A percentile compares a stretch with the other conserved stretches of the same genome.
Evolutionary conservation across 176 grass and related monocot genomes (phyloP).

Genomic region (Carex myosuroides): DNA sequence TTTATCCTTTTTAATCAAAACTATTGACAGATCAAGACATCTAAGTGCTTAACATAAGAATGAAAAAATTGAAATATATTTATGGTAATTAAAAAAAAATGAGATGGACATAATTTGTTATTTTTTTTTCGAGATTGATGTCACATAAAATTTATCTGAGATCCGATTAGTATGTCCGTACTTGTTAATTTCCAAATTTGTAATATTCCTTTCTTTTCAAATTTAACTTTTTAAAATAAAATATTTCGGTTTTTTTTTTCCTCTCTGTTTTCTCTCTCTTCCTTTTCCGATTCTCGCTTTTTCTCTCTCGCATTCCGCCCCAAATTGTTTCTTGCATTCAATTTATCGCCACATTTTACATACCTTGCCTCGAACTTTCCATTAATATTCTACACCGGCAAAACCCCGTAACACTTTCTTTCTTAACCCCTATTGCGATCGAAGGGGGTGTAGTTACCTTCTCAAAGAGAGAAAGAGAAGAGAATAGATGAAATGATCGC

Average conservation of each 20-base stretch:
- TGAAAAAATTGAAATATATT: too few species aligned
- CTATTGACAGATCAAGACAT: too few species aligned
- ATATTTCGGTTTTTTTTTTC: conserved; percentile 26
- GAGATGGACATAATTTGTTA: too few species aligned
- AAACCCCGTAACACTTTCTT: background rate
- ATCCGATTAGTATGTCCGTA: background rate
- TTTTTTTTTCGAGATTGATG: too few species aligned
- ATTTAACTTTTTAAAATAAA: conserved; percentile 6
- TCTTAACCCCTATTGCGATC: conserved; percentile 16
- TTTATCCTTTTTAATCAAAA: too few species aligned
- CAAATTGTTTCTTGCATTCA: conserved; percentile 14
- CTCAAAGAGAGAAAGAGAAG: background rate
- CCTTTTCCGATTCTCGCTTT: conserved; percentile 26
- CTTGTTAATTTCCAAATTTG: background rate
- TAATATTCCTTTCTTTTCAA: background rate
- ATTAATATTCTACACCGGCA: background rate
- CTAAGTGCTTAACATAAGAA: too few species aligned
- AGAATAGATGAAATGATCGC: background rate
- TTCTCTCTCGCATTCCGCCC: conserved; percentile 19
- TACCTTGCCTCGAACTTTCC: conserved; percentile 5
- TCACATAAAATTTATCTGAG: background rate
- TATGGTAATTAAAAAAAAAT: too few species aligned
- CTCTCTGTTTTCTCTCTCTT: conserved; percentile 13
- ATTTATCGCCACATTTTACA: conserved; percentile 10
- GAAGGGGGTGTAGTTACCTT: background rate